Base-by-base conservation (phyloP, 78 protist species). In the Fonticula alba region DNA sequence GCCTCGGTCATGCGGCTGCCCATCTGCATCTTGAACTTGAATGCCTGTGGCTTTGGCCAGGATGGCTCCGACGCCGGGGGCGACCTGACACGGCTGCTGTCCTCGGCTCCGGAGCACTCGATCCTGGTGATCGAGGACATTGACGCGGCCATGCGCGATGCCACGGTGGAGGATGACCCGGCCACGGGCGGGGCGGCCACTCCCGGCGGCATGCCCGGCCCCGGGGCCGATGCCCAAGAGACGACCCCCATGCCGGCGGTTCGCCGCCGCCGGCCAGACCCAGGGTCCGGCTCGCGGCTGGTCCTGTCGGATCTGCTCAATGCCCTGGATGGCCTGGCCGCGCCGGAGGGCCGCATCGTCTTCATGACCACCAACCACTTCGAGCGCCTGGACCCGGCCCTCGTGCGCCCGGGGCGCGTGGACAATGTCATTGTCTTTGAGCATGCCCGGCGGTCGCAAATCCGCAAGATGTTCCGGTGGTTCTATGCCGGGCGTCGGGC, bases 311-410 rank as follows among this genome's bases (percentile, higher is more conserved):
- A 86, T 9, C 64, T 84, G 27, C 71, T 84, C 56, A 84, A 84
- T 69, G 51, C 80, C n/a, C 50, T 84, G 33, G 90, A 84, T 37
- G 47, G 47, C 47, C 22, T 41, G 47, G 90, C 84, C 26, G 75
- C 85, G 19, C 50, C 56, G 62, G 82, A 68, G 64, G 75, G 69
- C 38, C 69, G 86, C 24, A 1, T 82, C 13, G 26, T 82, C 41
- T 79, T 83, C 69, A 62, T 79, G 79, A 83, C 89, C 27, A 83
- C 89, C 24, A 83, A 83, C n/a, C 84, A 80, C 74, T 22, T 60
- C 11, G 82, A 78, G 52, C n/a, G 57, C 22, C 76, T 84, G 29
- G 85, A 78, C 46, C 74, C 64, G 1, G 90, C 90, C 14, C 67
- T 84, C 41, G 62, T 84, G 36, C 66, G 90, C 2, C 90, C 90